Evolutionary conservation across 768 basidiomycete genomes (phyloP).

Genomic region (Podaxis sp.): DNA sequence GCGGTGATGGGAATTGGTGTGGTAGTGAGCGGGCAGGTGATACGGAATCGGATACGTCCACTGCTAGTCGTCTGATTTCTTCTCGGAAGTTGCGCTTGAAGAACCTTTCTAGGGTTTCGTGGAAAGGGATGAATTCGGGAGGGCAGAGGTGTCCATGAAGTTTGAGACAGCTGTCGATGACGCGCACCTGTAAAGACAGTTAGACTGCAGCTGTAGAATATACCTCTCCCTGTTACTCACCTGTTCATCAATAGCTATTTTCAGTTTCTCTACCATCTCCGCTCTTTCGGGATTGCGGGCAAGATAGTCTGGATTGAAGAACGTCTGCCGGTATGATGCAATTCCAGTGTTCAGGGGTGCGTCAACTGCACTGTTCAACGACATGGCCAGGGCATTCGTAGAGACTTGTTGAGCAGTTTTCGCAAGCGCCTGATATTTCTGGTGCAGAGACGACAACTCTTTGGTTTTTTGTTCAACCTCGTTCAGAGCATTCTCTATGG

Average conservation of each 20-base stretch:
- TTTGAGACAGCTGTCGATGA: conserved; percentile 81
- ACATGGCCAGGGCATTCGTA: conserved; percentile 83
- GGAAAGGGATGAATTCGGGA: conserved; percentile 89
- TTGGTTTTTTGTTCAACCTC: conserved; percentile 82
- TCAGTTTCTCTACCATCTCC: conserved; percentile 71
- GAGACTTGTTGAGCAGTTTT: conserved; percentile 73
- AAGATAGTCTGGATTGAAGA: conserved; percentile 72
- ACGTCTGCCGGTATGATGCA: conserved; percentile 72
- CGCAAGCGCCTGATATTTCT: conserved; percentile 75
- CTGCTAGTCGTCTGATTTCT: conserved; percentile 70
- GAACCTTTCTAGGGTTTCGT: conserved; percentile 83
- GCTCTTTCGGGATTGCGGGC: conserved; percentile 66
- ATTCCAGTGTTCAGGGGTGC: conserved; percentile 77
- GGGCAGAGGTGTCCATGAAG: conserved; percentile 83
- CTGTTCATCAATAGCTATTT: conserved; percentile 77
- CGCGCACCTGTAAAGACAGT: conserved; percentile 51
- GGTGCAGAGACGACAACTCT: conserved; percentile 67
- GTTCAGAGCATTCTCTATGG: conserved; percentile 77
- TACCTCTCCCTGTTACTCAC: conserved; percentile 36
- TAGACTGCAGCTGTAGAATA: background rate
- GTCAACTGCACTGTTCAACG: conserved; percentile 85
- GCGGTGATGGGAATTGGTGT: conserved; percentile 36
- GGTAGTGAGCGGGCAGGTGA: conserved; percentile 40
- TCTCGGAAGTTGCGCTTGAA: conserved; percentile 84
- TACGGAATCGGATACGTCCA: conserved; percentile 51